Evolutionary conservation across 192 early-diverging fungal species (phyloP).

Genomic region (Coemansia furcata): DNA sequence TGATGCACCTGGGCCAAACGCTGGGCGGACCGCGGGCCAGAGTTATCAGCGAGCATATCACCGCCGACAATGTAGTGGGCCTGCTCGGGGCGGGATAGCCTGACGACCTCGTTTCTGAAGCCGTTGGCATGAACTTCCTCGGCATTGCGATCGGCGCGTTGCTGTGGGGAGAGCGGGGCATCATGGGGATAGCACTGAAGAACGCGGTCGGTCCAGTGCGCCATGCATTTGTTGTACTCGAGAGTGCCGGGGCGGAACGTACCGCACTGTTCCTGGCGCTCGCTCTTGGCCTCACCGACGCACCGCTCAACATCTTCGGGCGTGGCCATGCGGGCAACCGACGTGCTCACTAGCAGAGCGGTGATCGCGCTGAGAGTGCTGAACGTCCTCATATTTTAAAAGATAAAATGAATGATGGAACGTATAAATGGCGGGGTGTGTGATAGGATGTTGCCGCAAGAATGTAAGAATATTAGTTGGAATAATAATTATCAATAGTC

Average conservation of each 20-base stretch:
- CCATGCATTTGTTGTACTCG: constrained; percentile 54
- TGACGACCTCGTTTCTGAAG: constrained; percentile 27
- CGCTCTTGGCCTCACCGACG: constrained; percentile 13
- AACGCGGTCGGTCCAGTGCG: constrained; percentile 47
- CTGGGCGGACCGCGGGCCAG: constrained; percentile 7
- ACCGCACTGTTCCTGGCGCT: constrained; percentile 44
- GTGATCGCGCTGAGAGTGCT: constrained; percentile 39
- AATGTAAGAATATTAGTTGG: too few species aligned
- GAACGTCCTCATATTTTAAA: constrained; percentile 28
- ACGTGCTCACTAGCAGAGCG: constrained; percentile 27
- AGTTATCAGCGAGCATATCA: background rate
- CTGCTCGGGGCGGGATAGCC: constrained; percentile 20
- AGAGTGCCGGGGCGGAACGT: constrained; percentile 29
- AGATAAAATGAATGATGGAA: background rate
- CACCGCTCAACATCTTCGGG: constrained; percentile 9
- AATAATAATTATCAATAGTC: too few species aligned
- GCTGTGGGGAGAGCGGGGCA: constrained; percentile 24
- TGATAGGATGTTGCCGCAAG: background rate
- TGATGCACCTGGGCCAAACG: constrained; percentile 6
- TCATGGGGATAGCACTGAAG: constrained; percentile 35
- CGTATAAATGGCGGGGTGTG: background rate
- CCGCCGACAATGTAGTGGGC: constrained; percentile 31
- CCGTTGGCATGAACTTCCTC: constrained; percentile 18
- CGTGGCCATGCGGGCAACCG: constrained; percentile 8
- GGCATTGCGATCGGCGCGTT: constrained; percentile 20